phyloP scores from a whole-genome alignment of 1,284 basidiomycete species.

The Porodaedalea pini region DNA sequence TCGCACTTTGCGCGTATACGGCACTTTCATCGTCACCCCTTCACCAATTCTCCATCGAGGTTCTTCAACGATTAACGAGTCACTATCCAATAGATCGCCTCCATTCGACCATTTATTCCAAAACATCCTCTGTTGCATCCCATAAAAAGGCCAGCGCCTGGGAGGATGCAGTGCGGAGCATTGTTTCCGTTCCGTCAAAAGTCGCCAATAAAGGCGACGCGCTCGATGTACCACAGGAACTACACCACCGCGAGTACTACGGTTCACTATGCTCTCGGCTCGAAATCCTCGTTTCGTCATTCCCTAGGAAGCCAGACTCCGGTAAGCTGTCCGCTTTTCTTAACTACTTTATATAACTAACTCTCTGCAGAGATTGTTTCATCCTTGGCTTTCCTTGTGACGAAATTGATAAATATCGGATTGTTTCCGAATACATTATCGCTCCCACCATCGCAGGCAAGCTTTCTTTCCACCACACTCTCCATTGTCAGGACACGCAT shows the following conservation, averaged over 20 bases:
- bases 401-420: slow-evolving; percentile 64
- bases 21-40: slow-evolving; percentile 53
- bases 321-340: slow-evolving; percentile 22
- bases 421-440: slow-evolving; percentile 49
- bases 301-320: slow-evolving; percentile 32
- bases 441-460: slow-evolving; percentile 49
- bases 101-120: slow-evolving; percentile 46
- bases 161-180: slow-evolving; percentile 65
- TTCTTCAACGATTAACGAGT: slow-evolving; percentile 52
- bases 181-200: slow-evolving; percentile 58
- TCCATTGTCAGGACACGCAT: slow-evolving; percentile 47
- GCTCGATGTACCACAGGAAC: slow-evolving; percentile 12
- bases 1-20: slow-evolving; percentile 58
- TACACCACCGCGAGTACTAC: slow-evolving; percentile 55
- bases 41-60: slow-evolving; percentile 41
- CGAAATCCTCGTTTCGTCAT: slow-evolving; percentile 43
- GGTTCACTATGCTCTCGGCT: slow-evolving; percentile 49
- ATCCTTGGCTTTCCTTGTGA: slow-evolving; percentile 36
- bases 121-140: slow-evolving; percentile 20
- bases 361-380: slow-evolving; percentile 29
- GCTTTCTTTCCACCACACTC: slow-evolving; percentile 55
- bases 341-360: neutral
- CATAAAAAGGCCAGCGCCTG: slow-evolving; percentile 43
- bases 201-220: slow-evolving; percentile 51
- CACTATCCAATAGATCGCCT: slow-evolving; percentile 70